Evolutionary conservation across 306 rosid species (phyloP).

Genomic region (Ochetophila trinervis): DNA sequence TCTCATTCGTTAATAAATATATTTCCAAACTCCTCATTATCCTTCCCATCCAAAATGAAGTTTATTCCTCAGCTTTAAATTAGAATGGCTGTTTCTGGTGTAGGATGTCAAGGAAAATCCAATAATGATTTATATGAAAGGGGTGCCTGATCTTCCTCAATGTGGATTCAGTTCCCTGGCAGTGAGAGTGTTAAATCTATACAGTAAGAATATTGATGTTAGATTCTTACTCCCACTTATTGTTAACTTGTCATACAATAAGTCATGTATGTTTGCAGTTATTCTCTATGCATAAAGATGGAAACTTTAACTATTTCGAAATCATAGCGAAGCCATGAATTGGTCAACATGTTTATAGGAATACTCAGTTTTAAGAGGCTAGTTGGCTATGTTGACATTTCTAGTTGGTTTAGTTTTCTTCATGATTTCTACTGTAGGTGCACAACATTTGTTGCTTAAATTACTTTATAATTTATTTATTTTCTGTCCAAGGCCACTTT

Average conservation of each 20-base stretch:
- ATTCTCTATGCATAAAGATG: neutral
- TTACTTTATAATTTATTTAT: too few relatives aligned
- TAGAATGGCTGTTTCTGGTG: conserved; percentile 15
- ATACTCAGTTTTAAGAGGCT: too few relatives aligned
- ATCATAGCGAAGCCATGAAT: neutral
- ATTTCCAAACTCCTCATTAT: neutral
- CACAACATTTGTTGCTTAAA: too few relatives aligned
- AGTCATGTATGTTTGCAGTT: neutral
- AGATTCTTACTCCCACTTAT: neutral
- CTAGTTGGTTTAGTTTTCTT: too few relatives aligned
- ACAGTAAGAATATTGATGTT: conserved; percentile 38
- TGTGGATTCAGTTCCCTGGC: conserved; percentile 90
- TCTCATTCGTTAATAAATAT: neutral
- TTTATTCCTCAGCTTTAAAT: neutral
- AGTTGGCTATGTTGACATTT: too few relatives aligned
- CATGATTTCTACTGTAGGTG: too few relatives aligned
- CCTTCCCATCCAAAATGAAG: neutral
- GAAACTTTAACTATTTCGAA: neutral
- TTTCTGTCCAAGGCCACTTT: too few relatives aligned
- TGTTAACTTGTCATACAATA: neutral
- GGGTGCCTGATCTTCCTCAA: conserved; percentile 69
- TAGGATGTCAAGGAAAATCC: conserved; percentile 82
- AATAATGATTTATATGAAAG: conserved; percentile 83
- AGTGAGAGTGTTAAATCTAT: conserved; percentile 58
- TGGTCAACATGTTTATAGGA: neutral